Base-by-base conservation (phyloP, 306 rosid species). In the Cicer pinnatifidum region DNA sequence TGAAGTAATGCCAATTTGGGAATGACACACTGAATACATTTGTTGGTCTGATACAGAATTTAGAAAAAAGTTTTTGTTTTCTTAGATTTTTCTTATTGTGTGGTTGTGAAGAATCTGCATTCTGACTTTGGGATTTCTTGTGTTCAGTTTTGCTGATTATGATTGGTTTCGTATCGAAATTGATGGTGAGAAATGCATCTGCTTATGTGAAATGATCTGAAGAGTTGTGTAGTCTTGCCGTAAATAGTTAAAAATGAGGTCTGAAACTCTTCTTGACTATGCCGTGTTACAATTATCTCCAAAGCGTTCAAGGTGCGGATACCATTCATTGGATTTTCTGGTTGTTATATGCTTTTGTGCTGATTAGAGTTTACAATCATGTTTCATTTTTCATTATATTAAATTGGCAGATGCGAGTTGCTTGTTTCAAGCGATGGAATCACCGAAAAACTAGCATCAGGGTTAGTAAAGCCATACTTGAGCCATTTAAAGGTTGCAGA, bases 231-330 rank as follows among this genome's bases (percentile, higher is more conserved):
- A 62, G 82, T 61, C 53, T 69, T 69, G 40, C 65, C 75, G 67
- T 48, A 9, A 75, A 76, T 71, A 78, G 71, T 74, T 58, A 76
- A 90, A 86, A 86, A 95, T 95, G 99, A 95, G 88, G 85, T 75
- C 97, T n/a, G 96, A 86, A 41, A 80, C 90, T 37, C 92, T 88
- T 81, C 88, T 95, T 84, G 99, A 95, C 73, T 91, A 87, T 82
- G 99, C 99, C 5, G 88, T 87, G 20, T 84, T 95, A 66, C 97
- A 95, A 43, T 83, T 95, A 88, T 95, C 99, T 23, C 96, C 99
- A 6, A 88, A 84, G 83, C 90, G 90, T 52, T 87, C 99, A 67
- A 85, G 97, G 99, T 90, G 69, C 43, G 85, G 60, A 71, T 56
- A 28, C 64, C 46, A 41, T 75, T 61, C 37, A 19, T 43, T 37